Evolutionary conservation across 2,329 filamentous ascomycete species (phyloP).

Genomic region (Didymella sp.): DNA sequence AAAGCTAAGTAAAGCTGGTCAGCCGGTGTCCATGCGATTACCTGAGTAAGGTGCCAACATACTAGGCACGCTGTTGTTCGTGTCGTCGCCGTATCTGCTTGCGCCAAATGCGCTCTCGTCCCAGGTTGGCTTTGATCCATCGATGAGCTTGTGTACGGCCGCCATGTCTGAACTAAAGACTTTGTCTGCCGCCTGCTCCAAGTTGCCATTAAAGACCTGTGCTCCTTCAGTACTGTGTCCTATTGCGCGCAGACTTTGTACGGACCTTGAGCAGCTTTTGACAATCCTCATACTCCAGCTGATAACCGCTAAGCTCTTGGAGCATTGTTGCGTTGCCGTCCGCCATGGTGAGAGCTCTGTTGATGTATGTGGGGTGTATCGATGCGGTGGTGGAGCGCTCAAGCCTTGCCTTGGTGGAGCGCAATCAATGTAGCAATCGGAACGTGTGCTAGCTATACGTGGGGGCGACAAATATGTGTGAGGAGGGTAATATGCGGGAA

Average conservation of each 20-base stretch:
- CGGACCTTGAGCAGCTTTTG: conserved; percentile 18
- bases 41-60: conserved; percentile 20
- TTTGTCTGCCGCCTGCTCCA: conserved; percentile 35
- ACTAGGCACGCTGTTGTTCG: conserved; percentile 34
- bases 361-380: conserved; percentile 1
- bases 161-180: conserved; percentile 30
- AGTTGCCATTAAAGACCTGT: conserved; percentile 36
- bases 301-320: conserved; percentile 13
- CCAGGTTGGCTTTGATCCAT: conserved; percentile 36
- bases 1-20: conserved; percentile 38
- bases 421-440: conserved; percentile 7
- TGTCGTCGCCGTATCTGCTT: conserved; percentile 42
- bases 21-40: conserved; percentile 10
- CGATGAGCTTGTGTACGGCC: conserved; percentile 30
- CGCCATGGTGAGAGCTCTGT: conserved; percentile 4
- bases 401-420: neutral
- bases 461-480: neutral
- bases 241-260: neutral
- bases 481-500: neutral
- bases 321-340: conserved; percentile 10
- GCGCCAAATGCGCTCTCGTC: conserved; percentile 41
- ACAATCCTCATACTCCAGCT: conserved; percentile 10
- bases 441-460: conserved; percentile 4
- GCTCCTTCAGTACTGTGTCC: neutral
- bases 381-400: conserved; percentile 1